A percentile compares a stretch with the other conserved stretches of the same genome.
These are phyloP conservation scores for Saccharomycodes ludwigii DNA, from an alignment of 805 yeast species.

Conservation along the genomic window DNA sequence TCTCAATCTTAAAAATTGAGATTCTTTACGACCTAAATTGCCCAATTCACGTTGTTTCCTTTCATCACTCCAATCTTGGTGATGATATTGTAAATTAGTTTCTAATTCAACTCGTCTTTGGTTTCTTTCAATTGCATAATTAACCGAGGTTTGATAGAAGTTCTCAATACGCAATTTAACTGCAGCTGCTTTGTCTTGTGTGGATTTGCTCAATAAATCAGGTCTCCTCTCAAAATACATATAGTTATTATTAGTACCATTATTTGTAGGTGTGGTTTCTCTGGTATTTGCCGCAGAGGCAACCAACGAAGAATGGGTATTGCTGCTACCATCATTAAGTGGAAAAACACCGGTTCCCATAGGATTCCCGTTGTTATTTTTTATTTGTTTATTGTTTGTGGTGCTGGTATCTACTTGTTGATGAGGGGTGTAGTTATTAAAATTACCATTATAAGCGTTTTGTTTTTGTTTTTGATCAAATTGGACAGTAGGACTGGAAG, in stretches of 20 bases:
- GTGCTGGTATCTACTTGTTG: no score
- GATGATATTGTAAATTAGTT: conserved; percentile 40
- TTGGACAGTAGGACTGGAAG: not conserved
- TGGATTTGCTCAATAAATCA: conserved; percentile 52
- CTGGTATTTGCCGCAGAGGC: no score
- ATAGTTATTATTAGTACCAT: conserved; percentile 29
- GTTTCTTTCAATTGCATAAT: conserved; percentile 90
- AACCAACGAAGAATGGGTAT: no score
- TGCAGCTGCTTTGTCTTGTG: conserved; percentile 79
- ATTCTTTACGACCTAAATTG: conserved; percentile 77
- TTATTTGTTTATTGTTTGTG: conserved; percentile 11
- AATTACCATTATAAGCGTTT: no score
- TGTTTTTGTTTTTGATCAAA: not conserved
- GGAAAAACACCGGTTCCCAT: no score
- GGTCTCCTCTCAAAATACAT: conserved; percentile 78
- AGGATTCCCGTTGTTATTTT: conserved; percentile 16
- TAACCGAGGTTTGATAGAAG: conserved; percentile 72
- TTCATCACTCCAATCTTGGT: conserved; percentile 72
- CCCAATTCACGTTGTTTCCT: conserved; percentile 72
- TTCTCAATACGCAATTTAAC: conserved; percentile 74
- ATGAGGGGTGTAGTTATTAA: no score
- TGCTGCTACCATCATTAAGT: no score
- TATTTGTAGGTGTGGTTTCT: no score
- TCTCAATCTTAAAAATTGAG: conserved; percentile 72
- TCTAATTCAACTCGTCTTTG: conserved; percentile 84